These are phyloP conservation scores for Trifolium subterraneum DNA, from an alignment of 306 rosid genomes.

Conservation along the genomic window DNA sequence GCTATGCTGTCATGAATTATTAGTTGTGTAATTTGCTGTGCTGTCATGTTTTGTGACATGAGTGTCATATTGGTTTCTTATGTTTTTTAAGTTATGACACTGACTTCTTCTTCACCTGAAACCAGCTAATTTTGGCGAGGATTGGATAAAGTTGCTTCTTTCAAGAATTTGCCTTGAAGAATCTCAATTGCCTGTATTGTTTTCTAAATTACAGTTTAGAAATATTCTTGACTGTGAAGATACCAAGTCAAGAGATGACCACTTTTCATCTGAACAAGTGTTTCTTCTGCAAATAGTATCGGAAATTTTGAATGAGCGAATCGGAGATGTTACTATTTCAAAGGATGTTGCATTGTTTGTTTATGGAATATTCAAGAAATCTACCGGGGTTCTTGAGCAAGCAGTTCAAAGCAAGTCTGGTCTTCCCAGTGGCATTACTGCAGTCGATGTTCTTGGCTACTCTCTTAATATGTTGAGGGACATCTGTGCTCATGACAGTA, in stretches of 20 bases:
- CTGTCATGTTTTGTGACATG: not conserved
- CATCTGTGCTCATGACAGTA: constrained; percentile 61
- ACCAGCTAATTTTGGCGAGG: constrained; percentile 72
- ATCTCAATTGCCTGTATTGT: constrained; percentile 55
- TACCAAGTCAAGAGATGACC: constrained; percentile 23
- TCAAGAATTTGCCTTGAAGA: constrained; percentile 71
- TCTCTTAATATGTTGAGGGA: constrained; percentile 74
- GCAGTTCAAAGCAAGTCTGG: constrained; percentile 48
- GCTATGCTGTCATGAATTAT: constrained; percentile 6
- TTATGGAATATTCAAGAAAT: constrained; percentile 66
- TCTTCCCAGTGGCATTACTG: constrained; percentile 67
- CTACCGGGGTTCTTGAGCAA: constrained; percentile 43
- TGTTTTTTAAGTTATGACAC: constrained; percentile 6
- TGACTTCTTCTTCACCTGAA: constrained; percentile 18
- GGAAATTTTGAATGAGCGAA: constrained; percentile 59
- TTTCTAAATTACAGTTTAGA: constrained; percentile 45
- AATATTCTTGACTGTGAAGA: constrained; percentile 39
- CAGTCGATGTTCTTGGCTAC: constrained; percentile 70
- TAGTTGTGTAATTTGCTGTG: constrained; percentile 19
- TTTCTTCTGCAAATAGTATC: constrained; percentile 60
- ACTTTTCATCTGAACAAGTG: constrained; percentile 58
- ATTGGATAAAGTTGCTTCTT: constrained; percentile 76
- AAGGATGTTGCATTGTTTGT: constrained; percentile 55
- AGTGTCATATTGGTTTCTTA: not conserved
- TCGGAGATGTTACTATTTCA: constrained; percentile 48